Base-by-base conservation (phyloP, 345 rosid genomes). In the Euphorbia tirucalli region DNA sequence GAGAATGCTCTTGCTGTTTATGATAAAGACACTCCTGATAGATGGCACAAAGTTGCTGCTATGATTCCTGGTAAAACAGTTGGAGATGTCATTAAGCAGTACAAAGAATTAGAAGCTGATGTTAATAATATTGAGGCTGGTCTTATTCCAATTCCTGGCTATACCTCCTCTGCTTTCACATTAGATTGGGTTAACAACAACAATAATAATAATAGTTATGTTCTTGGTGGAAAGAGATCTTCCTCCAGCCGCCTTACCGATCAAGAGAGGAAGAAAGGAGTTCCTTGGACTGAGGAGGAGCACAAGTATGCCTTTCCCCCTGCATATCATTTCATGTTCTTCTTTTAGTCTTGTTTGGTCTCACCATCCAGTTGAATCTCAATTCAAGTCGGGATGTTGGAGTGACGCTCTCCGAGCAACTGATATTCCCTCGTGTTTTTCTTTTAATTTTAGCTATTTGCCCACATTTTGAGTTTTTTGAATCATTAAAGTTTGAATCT, bases 211-310 rank as follows among this genome's bases (percentile, higher is more conserved):
- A n/a, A n/a, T n/a, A n/a, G n/a, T n/a, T n/a, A n/a, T n/a, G 83
- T 68, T 70, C 57, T 83, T 31, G 86, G 85, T 24, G 95, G 89
- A 14, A 92, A 87, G 89, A 85, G 97, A 84, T 79, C 87, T 50
- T 83, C 85, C 0, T 74, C 87, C 0, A 81, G 77, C 43, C 78
- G 90, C 39, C 83, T 83, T 54, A 81, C 72, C 5, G 82, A 78
- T 25, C 82, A 74, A 69, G 78, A 78, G 68, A 58, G 82, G 32
- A 74, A 74, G 78, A 78, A 78, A 69, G 78, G 82, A 0, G 75
- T 78, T 65, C 78, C 82, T 19, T 78, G 82, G 82, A 78, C 82
- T 3, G 82, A 78, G 75, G 78, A 78, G 39, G 82, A 78, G 69
- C 82, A 78, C 41, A 78, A 66, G 82, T 78, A 70, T 64, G 82